Conservation (phyloP, 1,284 basidiomycete genomes). For the Acaromyces ingoldii region DNA sequence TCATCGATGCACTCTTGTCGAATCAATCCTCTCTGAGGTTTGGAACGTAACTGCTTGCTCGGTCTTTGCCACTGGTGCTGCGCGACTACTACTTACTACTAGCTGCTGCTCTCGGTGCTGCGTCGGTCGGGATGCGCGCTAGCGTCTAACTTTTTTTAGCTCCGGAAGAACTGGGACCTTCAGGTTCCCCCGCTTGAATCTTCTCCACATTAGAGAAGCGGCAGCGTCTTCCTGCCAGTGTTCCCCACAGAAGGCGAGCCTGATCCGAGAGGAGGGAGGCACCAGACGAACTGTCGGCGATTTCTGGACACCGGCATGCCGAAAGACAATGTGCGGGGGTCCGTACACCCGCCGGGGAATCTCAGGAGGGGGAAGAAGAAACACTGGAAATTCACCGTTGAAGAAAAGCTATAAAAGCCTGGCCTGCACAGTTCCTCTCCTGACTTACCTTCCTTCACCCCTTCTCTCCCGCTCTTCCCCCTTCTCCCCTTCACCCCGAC, state of each 20-base stretch:
- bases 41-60: no score
- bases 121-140: no score
- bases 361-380: neutral
- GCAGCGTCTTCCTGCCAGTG: neutral
- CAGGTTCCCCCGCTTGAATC: neutral
- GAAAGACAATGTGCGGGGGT: neutral
- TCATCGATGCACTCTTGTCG: no score
- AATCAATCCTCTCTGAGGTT: no score
- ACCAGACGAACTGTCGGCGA: neutral
- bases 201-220: neutral
- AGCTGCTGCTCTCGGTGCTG: no score
- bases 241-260: no score
- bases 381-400: neutral
- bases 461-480: neutral
- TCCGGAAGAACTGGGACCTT: no score
- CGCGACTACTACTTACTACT: no score
- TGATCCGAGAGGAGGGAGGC: no score
- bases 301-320: neutral
- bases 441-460: neutral
- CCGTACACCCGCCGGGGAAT: neutral
- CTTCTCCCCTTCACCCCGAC: neutral
- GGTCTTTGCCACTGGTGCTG: no score
- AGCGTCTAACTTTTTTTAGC: no score
- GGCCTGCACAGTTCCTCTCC: neutral
- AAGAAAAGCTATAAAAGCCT: neutral